These are phyloP conservation scores for Saturnispora kantuleensis DNA, from an alignment of 805 yeast genomes.

Conservation along the genomic window DNA sequence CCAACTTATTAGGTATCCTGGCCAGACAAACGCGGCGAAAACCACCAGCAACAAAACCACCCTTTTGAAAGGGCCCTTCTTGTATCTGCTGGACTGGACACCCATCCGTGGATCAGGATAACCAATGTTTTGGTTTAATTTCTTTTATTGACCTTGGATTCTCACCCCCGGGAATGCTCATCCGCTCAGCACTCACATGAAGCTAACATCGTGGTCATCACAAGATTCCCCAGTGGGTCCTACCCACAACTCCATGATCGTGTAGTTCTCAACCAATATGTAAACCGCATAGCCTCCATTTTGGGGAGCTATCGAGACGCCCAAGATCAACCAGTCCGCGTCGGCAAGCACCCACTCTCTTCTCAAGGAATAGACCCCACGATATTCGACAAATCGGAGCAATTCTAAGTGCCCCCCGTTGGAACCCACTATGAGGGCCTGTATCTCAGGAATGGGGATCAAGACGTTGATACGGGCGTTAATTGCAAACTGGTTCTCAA, in stretches of 20 bases:
- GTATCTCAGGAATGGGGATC: slow-evolving; percentile 30
- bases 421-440: slow-evolving; percentile 32
- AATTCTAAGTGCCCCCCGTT: slow-evolving; percentile 36
- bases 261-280: background rate
- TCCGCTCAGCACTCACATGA: too few species aligned
- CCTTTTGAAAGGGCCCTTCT: background rate
- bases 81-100: background rate
- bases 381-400: slow-evolving; percentile 32
- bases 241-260: slow-evolving; percentile 1
- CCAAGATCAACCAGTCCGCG: slow-evolving; percentile 1
- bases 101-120: background rate
- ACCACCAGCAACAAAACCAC: background rate
- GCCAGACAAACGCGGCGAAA: slow-evolving; percentile 4
- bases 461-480: slow-evolving; percentile 21
- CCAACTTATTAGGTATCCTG: slow-evolving; percentile 3
- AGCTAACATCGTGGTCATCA: background rate
- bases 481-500: slow-evolving; percentile 16
- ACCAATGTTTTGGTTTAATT: too few species aligned
- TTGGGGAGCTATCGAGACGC: background rate
- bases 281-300: background rate
- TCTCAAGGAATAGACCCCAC: slow-evolving; percentile 33
- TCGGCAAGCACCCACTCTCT: slow-evolving; percentile 35
- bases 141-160: too few species aligned
- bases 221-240: background rate
- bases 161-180: background rate